Evolutionary conservation across 2,329 filamentous ascomycete species (phyloP).

Genomic region (Aspergillus fumigatus): DNA sequence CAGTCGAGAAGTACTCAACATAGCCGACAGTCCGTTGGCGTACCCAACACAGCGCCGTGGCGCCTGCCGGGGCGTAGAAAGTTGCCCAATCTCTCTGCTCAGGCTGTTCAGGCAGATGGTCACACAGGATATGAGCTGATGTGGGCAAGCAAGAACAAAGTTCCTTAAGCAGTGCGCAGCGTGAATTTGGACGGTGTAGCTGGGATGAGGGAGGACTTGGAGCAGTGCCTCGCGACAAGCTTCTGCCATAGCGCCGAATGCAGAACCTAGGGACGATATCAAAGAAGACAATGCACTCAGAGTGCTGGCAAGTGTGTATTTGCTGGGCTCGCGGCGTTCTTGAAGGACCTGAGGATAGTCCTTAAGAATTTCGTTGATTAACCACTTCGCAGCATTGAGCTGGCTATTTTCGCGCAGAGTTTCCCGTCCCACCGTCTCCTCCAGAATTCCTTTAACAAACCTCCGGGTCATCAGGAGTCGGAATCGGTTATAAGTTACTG

Average conservation of each 20-base stretch:
- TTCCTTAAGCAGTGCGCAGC: conserved; percentile 79
- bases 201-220: conserved; percentile 88
- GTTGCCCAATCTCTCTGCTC: conserved; percentile 74
- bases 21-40: conserved; percentile 84
- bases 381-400: conserved; percentile 69
- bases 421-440: conserved; percentile 73
- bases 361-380: conserved; percentile 86
- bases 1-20: conserved; percentile 80
- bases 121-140: conserved; percentile 83
- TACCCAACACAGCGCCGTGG: conserved; percentile 83
- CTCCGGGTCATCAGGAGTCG: conserved; percentile 78
- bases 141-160: conserved; percentile 85
- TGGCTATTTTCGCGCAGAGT: conserved; percentile 89
- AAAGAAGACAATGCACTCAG: conserved; percentile 76
- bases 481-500: conserved; percentile 79
- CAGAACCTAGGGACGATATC: conserved; percentile 75
- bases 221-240: conserved; percentile 78
- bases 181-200: conserved; percentile 92
- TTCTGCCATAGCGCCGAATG: conserved; percentile 74
- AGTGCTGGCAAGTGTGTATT: conserved; percentile 74
- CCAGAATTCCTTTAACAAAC: conserved; percentile 77
- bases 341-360: conserved; percentile 89
- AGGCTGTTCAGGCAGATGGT: conserved; percentile 97
- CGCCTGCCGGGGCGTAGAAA: conserved; percentile 70
- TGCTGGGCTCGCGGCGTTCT: conserved; percentile 82